Conservation (phyloP, 805 yeast species). For the Jamesozyma gamospora region DNA sequence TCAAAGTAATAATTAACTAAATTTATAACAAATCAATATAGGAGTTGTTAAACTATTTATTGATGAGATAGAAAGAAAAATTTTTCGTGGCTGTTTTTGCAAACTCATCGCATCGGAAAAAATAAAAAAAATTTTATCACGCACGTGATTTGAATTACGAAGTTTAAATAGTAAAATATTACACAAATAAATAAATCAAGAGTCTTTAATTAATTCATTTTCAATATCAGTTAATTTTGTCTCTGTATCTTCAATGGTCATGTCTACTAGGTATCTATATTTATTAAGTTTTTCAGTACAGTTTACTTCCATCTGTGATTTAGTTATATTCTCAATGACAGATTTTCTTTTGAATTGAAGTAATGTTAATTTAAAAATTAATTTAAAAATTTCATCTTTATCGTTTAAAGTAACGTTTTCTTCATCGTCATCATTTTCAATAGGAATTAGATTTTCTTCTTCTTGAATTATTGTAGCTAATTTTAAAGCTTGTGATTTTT, state of each 20-base stretch:
- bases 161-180: too few species aligned
- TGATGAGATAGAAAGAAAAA: not conserved
- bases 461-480: conserved; percentile 49
- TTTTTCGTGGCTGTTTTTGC: not conserved
- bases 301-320: conserved; percentile 38
- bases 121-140: not conserved
- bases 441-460: conserved; percentile 33
- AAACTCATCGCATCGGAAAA: conserved; percentile 21
- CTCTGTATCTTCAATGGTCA: conserved; percentile 69
- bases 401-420: not conserved
- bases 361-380: conserved; percentile 37
- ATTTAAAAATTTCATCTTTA: conserved; percentile 10
- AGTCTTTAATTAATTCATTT: conserved; percentile 26
- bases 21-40: too few species aligned
- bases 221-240: conserved; percentile 75
- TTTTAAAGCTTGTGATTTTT: conserved; percentile 54
- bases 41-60: not conserved
- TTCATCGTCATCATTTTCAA: not conserved
- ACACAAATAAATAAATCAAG: too few species aligned
- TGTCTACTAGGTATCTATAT: conserved; percentile 70
- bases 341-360: conserved; percentile 43
- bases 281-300: conserved; percentile 54
- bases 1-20: too few species aligned
- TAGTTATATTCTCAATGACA: conserved; percentile 40
- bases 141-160: not conserved